phyloP scores from a whole-genome alignment of 768 basidiomycete species.

The Leucocoprinus birnbaumii region DNA sequence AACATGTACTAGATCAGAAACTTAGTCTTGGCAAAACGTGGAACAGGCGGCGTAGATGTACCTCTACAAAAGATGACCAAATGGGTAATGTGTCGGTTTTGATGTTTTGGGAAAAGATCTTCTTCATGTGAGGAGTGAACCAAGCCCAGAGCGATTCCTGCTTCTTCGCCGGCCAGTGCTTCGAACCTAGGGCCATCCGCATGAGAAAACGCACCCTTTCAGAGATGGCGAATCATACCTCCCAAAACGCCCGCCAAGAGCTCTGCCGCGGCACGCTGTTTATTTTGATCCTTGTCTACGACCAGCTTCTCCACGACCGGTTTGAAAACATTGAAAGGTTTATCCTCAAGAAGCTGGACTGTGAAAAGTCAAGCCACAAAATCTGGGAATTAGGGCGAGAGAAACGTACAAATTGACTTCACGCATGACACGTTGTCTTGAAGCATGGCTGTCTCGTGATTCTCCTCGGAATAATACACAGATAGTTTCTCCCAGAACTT shows the following conservation, averaged over 20 bases:
- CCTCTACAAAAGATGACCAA: slow-evolving; percentile 80
- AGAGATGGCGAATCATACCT: slow-evolving; percentile 31
- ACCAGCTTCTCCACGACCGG: slow-evolving; percentile 65
- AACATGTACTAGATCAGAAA: slow-evolving; percentile 58
- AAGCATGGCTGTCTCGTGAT: slow-evolving; percentile 57
- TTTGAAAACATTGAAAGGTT: slow-evolving; percentile 59
- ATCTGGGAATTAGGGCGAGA: background rate
- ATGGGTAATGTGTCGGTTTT: slow-evolving; percentile 79
- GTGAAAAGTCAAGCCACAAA: slow-evolving; percentile 11
- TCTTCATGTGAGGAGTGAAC: slow-evolving; percentile 66
- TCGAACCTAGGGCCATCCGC: slow-evolving; percentile 51
- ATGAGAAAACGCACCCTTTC: slow-evolving; percentile 5
- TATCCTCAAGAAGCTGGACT: slow-evolving; percentile 81
- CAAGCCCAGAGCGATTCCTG: slow-evolving; percentile 76
- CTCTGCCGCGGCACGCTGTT: slow-evolving; percentile 87
- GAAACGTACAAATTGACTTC: slow-evolving; percentile 67
- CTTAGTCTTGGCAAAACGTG: slow-evolving; percentile 4
- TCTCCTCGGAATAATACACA: slow-evolving; percentile 75
- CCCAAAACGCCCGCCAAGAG: slow-evolving; percentile 71
- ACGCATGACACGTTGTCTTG: slow-evolving; percentile 71
- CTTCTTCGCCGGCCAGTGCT: slow-evolving; percentile 80
- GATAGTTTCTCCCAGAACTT: slow-evolving; percentile 71
- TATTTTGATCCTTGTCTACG: slow-evolving; percentile 73
- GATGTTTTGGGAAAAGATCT: slow-evolving; percentile 66
- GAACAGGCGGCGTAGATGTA: slow-evolving; percentile 22